A percentile compares a stretch with the other conserved stretches of the same genome.
These are phyloP conservation scores for Psilocybe sp. DNA, from an alignment of 768 basidiomycete genomes.

Conservation along the genomic window DNA sequence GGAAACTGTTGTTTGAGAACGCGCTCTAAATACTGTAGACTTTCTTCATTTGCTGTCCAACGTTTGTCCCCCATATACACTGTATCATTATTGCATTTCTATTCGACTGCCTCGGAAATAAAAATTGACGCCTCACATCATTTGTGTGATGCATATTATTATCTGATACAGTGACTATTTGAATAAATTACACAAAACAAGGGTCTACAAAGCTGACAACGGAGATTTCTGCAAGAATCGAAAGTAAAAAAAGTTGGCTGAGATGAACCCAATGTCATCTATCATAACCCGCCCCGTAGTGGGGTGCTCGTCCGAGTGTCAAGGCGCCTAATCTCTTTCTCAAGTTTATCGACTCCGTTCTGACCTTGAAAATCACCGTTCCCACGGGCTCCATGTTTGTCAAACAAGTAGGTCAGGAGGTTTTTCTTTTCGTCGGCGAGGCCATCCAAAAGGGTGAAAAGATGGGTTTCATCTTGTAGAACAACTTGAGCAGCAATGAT, in stretches of 20 bases:
- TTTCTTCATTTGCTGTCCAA: constrained; percentile 2
- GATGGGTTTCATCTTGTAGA: constrained; percentile 76
- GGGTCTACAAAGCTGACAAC: too few relatives aligned
- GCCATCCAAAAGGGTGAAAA: constrained; percentile 78
- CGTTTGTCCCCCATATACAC: constrained; percentile 4
- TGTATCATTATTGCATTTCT: constrained; percentile 20
- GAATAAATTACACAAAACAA: too few relatives aligned
- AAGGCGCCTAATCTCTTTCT: constrained; percentile 78
- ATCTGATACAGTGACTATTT: too few relatives aligned
- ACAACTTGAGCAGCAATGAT: constrained; percentile 86
- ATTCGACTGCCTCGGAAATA: not conserved
- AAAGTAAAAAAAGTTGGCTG: not conserved
- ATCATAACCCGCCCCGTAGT: constrained; percentile 29
- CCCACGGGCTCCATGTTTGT: constrained; percentile 78
- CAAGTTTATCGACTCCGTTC: constrained; percentile 65
- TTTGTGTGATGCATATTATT: too few relatives aligned
- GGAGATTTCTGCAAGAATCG: not conserved
- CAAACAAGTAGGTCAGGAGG: constrained; percentile 83
- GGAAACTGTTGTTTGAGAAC: constrained; percentile 48
- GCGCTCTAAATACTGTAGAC: constrained; percentile 29
- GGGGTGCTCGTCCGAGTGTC: constrained; percentile 80
- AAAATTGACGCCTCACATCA: not conserved
- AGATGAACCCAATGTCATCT: not conserved
- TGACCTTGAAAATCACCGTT: constrained; percentile 29
- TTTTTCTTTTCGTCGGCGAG: constrained; percentile 91